Evolutionary conservation across 768 basidiomycete genomes (phyloP), one percentile per base, ranked within the genome.

Genomic region (Sporobolomyces phaffii): DNA sequence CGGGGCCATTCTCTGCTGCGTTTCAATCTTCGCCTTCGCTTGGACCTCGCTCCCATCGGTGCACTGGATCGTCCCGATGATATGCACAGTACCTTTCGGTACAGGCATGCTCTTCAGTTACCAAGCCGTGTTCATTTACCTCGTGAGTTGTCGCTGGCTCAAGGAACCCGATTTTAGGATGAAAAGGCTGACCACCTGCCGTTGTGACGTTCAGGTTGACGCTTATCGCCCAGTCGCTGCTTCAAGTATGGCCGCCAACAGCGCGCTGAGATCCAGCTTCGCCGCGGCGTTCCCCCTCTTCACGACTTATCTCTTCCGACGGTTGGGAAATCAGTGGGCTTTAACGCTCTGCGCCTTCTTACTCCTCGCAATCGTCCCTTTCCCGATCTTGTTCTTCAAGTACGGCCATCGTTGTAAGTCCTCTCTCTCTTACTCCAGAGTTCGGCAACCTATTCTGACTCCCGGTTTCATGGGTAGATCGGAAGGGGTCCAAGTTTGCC

Each of bases 231-330:
- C 83, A 53, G 83, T 83, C 24, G 79, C 80, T 24, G 80, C 82
- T 15, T 83, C 83, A 47, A 86, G 88, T 0, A 81, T 86, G 74
- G 84, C 87, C 0, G 82, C 85, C 77, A 91, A 91, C 74, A 77
- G 78, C 2, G 83, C 83, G 51, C 65, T 83, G 64, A 76, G 85
- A 1, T 80, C 77, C 15, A 72, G 77, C 0, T 83, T 85, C 64
- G 83, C 83, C 0, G 80, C 75, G 20, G 74, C 77, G 2, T 84
- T 84, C 73, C 84, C 84, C 3, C 74, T 84, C 28, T 84, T 83
- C 59, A 82, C 83, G 1, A 78, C 77, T 2, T 78, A 80, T 34
- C 82, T 84, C 83, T 85, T 68, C 44, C 0, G 17, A 11, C 2
- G n/a, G 2, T 61, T 68, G n/a, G 66, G 64, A 20, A 41, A 41